Evolutionary conservation across 2,329 filamentous ascomycete species (phyloP).

Genomic region (Diplocarpon mali): DNA sequence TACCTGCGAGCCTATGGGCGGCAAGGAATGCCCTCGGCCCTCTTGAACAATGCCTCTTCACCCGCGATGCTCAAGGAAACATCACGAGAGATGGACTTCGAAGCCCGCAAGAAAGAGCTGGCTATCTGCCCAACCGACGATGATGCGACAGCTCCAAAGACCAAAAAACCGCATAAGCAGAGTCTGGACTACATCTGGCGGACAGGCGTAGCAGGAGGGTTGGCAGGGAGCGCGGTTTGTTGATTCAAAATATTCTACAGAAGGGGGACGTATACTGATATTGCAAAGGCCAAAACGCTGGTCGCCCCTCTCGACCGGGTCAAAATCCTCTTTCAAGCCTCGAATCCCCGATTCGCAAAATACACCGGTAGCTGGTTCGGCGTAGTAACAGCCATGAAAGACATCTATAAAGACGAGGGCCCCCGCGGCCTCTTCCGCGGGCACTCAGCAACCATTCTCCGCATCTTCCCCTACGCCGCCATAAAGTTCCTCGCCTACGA

Average conservation of each 20-base stretch:
- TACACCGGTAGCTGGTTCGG: constrained; percentile 86
- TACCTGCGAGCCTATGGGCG: constrained; percentile 18
- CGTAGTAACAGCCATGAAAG: constrained; percentile 67
- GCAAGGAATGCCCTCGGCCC: constrained; percentile 43
- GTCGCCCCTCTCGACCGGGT: constrained; percentile 94
- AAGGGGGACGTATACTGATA: constrained; percentile 8
- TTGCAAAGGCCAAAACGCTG: constrained; percentile 72
- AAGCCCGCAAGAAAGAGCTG: constrained; percentile 23
- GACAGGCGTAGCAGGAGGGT: constrained; percentile 74
- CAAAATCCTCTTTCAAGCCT: constrained; percentile 96
- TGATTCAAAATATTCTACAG: not conserved
- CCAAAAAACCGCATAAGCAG: constrained; percentile 47
- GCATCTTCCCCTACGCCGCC: constrained; percentile 93
- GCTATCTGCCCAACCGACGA: constrained; percentile 40
- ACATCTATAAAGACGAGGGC: constrained; percentile 72
- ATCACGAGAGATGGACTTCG: constrained; percentile 30
- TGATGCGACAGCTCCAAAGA: constrained; percentile 36
- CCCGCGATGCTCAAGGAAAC: constrained; percentile 34
- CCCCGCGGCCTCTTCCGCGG: constrained; percentile 73
- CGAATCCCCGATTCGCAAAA: constrained; percentile 86
- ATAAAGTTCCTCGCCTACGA: constrained; percentile 99
- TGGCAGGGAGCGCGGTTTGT: constrained; percentile 81
- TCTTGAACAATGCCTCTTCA: constrained; percentile 44
- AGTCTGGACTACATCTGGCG: constrained; percentile 76
- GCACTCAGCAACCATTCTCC: constrained; percentile 84